Conservation (phyloP, 2,329 filamentous ascomycete species). For the Hirsutella thompsonii region DNA sequence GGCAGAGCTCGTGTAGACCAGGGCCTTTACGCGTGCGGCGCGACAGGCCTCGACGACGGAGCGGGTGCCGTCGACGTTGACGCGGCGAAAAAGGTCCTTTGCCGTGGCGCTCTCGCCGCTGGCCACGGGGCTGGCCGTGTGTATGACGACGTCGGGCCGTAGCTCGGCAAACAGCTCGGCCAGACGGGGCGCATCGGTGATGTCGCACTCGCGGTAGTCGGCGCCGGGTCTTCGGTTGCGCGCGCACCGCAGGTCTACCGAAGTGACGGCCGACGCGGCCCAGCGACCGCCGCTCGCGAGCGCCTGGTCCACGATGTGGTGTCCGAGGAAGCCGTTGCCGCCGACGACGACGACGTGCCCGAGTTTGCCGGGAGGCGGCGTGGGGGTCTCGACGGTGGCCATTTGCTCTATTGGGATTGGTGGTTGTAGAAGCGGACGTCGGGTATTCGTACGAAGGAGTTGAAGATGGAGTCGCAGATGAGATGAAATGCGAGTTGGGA, state of each 20-base stretch:
- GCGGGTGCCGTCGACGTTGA: conserved; percentile 80
- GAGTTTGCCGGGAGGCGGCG: conserved; percentile 22
- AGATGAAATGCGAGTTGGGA: too few relatives aligned
- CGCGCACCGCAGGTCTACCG: conserved; percentile 59
- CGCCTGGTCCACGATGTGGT: conserved; percentile 66
- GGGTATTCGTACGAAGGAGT: not conserved
- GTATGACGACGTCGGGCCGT: conserved; percentile 73
- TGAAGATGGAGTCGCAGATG: too few relatives aligned
- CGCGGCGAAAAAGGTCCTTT: conserved; percentile 56
- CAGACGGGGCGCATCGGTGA: conserved; percentile 53
- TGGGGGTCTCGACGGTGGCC: not conserved
- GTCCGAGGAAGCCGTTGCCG: conserved; percentile 74
- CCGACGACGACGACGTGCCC: conserved; percentile 68
- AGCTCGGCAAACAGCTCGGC: conserved; percentile 49
- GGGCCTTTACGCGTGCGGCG: conserved; percentile 57
- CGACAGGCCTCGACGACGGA: conserved; percentile 62
- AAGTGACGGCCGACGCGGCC: conserved; percentile 43
- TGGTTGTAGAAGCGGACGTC: not conserved
- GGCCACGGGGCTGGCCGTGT: conserved; percentile 66
- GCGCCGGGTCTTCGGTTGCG: conserved; percentile 50
- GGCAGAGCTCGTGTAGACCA: conserved; percentile 85
- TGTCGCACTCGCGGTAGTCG: conserved; percentile 64
- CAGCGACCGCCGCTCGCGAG: conserved; percentile 30
- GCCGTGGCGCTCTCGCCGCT: conserved; percentile 38
- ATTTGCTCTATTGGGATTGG: too few relatives aligned